A percentile compares a stretch with the other conserved stretches of the same genome.
phyloP scores from a whole-genome alignment of 2,329 filamentous ascomycete species.

The Delphinella strobiligena region DNA sequence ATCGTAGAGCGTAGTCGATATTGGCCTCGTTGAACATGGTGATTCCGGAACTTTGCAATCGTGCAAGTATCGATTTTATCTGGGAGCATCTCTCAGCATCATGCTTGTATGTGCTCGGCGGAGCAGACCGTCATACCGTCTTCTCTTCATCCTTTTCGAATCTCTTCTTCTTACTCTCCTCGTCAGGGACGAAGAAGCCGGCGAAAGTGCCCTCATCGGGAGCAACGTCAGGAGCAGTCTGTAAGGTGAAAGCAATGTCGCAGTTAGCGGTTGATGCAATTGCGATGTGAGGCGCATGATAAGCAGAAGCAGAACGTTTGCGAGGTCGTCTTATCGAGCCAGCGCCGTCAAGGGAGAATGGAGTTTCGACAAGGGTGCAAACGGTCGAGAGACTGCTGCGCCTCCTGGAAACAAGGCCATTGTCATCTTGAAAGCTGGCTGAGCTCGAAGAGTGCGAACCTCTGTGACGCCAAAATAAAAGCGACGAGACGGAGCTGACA shows the following conservation, averaged over 20 bases:
- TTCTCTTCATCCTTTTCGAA: conserved; percentile 43
- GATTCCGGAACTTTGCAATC: conserved; percentile 42
- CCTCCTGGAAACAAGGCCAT: too few species aligned
- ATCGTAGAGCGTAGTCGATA: conserved; percentile 47
- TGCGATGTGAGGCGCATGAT: neutral
- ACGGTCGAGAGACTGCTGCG: too few species aligned
- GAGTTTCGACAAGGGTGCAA: too few species aligned
- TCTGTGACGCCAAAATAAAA: too few species aligned
- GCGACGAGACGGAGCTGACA: too few species aligned
- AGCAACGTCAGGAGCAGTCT: neutral
- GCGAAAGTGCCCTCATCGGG: conserved; percentile 43
- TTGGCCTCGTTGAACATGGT: conserved; percentile 49
- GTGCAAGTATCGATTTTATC: conserved; percentile 42
- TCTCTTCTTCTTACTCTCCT: conserved; percentile 35
- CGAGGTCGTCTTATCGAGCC: neutral
- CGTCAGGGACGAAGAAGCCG: conserved; percentile 52
- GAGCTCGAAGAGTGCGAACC: too few species aligned
- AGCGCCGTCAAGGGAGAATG: conserved; percentile 1
- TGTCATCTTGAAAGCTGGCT: too few species aligned
- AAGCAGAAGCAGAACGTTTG: neutral
- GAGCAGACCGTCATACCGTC: conserved; percentile 22
- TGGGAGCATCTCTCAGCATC: conserved; percentile 10
- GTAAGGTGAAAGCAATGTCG: neutral
- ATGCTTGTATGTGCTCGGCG: neutral
- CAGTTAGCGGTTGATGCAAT: conserved; percentile 4